Base-by-base conservation (phyloP, 331 rosid species). In the Stylosanthes scabra region DNA sequence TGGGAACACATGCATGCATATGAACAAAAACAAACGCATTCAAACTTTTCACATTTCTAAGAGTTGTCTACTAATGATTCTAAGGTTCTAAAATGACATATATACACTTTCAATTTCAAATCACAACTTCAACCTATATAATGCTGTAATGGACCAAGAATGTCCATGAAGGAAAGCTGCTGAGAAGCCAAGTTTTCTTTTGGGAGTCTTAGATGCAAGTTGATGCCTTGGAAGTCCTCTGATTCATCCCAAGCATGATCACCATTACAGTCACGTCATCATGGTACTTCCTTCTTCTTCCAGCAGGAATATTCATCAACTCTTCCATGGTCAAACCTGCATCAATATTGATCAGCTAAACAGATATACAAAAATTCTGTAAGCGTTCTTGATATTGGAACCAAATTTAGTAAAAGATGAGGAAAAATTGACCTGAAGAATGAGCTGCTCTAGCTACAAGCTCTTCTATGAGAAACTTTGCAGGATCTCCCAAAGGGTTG, bases 181-280 rank as follows among this genome's bases (percentile, higher is more conserved):
- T n/a, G n/a, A 87, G 62, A 75, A 73, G 81, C 77, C 77, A 81
- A 27, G 87, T 83, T 34, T 27, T 20, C n/a, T 27, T 11, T 14
- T 49, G 69, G 40, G 9, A 40, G 15, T 72, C 75, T 84, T 75
- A 91, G 45, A 85, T 79, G 83, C 80, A 82, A 55, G 90, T 93
- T 54, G 98, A 93, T 60, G 98, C 98, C 85, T 92, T 93, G 72
- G 97, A 83, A 70, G 98, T 93, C 44, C 98, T 77, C 28, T 93
- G 95, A 75, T 91, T 89, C 79, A 88, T 82, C 61, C 98, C 98
- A 54, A 93, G 96, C 63, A 79, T 84, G 76, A 93, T 80, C 59
- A 93, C 96, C 34, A 91, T 93, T 52, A 93, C 90, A 20, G 98
- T 93, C 12, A 93, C 95, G 51, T 93, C 98, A 56, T 93, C 98